phyloP scores from a whole-genome alignment of 495 filamentous ascomycete species.

The Tetracladium setigerum region DNA sequence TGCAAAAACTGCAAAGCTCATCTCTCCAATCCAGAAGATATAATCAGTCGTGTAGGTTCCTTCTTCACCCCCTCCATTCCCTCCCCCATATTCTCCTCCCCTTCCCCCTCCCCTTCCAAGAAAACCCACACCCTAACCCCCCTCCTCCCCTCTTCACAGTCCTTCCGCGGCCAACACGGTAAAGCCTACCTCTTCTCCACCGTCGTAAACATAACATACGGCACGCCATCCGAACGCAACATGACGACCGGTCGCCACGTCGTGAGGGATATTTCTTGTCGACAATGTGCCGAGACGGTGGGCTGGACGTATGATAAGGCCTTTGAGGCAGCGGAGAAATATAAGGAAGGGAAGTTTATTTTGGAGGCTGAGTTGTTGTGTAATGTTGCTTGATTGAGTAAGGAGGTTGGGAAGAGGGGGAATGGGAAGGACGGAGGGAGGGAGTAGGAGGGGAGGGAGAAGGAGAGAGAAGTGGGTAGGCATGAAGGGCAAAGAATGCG shows the following conservation, averaged over 20 bases:
- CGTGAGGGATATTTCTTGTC: constrained; percentile 85
- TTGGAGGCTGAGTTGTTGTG: constrained; percentile 89
- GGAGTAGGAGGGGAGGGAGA: too few species aligned
- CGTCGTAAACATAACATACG: constrained; percentile 81
- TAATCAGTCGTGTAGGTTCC: constrained; percentile 75
- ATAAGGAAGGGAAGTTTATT: constrained; percentile 98
- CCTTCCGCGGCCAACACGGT: constrained; percentile 96
- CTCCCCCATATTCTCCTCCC: constrained; percentile 3
- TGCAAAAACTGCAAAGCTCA: constrained; percentile 96
- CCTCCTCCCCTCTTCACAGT: constrained; percentile 43
- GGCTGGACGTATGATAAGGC: constrained; percentile 99
- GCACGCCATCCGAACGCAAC: constrained; percentile 81
- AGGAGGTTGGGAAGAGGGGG: too few species aligned
- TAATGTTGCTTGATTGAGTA: constrained; percentile 39
- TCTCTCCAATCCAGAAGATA: constrained; percentile 89
- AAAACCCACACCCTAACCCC: background rate
- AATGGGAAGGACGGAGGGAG: too few species aligned
- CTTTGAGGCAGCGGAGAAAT: constrained; percentile 85
- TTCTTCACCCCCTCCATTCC: background rate
- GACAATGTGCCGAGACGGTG: constrained; percentile 83
- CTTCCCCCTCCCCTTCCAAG: background rate
- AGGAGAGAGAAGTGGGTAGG: too few species aligned
- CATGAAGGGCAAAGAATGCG: too few species aligned
- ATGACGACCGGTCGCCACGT: constrained; percentile 98
- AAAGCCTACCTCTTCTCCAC: constrained; percentile 95